Percentiles rank a stretch among this genome's conserved stretches.
Conservation (phyloP, 164 flowering plant species). For the Platanus orientalis region DNA sequence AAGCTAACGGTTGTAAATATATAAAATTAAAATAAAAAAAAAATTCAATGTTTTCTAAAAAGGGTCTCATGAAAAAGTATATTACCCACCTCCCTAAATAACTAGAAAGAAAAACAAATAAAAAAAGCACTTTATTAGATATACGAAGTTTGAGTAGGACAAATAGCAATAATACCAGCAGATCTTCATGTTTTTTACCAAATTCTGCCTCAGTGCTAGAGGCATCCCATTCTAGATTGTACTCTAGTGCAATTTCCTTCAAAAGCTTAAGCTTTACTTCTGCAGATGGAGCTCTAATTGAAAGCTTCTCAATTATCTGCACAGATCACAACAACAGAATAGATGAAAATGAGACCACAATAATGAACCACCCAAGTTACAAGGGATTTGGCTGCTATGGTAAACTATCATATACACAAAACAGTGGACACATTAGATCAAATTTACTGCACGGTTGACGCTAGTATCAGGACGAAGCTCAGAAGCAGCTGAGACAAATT, state of each 20-base stretch:
- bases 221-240: slow-evolving; percentile 76
- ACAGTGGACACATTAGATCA: slow-evolving; percentile 1
- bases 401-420: slow-evolving; percentile 4
- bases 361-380: too few relatives aligned
- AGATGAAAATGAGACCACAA: background rate
- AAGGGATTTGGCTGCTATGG: background rate
- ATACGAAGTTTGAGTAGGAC: background rate
- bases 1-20: too few relatives aligned
- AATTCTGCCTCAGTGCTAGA: slow-evolving; percentile 73
- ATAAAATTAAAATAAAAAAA: too few relatives aligned
- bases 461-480: slow-evolving; percentile 94
- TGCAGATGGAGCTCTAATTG: slow-evolving; percentile 67
- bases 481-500: slow-evolving; percentile 67
- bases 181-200: slow-evolving; percentile 76
- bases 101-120: background rate
- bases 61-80: too few relatives aligned
- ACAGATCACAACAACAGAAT: background rate
- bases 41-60: too few relatives aligned
- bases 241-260: slow-evolving; percentile 71
- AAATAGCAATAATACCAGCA: slow-evolving; percentile 45
- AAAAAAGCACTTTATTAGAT: background rate
- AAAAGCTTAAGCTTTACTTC: slow-evolving; percentile 58
- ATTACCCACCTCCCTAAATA: too few relatives aligned
- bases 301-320: slow-evolving; percentile 91
- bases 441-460: slow-evolving; percentile 82